Conservation (phyloP, 2,329 filamentous ascomycete genomes). For the Fusarium transvaalense region DNA sequence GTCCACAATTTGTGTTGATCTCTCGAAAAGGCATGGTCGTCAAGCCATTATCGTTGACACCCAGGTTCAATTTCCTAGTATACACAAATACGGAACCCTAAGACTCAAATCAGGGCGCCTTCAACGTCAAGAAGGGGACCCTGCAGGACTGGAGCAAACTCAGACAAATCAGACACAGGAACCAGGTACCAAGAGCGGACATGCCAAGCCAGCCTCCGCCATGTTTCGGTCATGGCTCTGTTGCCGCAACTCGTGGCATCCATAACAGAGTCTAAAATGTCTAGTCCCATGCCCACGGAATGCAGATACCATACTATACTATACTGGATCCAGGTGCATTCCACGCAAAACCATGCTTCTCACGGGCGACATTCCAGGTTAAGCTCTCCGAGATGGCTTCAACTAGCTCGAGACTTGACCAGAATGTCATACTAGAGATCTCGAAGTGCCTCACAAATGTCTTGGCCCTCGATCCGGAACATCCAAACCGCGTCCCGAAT, state of each 20-base stretch:
- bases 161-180: conserved; percentile 35
- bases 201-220: neutral
- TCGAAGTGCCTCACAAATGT: conserved; percentile 23
- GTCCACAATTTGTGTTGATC: neutral
- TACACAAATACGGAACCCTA: conserved; percentile 18
- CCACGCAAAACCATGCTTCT: conserved; percentile 24
- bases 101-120: neutral
- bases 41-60: conserved; percentile 2
- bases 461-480: conserved; percentile 33
- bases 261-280: conserved; percentile 4
- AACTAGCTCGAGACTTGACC: conserved; percentile 28
- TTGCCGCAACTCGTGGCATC: conserved; percentile 26
- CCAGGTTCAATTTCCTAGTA: neutral
- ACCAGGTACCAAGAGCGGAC: conserved; percentile 32
- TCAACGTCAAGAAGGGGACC: conserved; percentile 18
- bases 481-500: neutral
- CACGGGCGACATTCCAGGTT: conserved; percentile 37
- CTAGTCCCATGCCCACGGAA: conserved; percentile 30
- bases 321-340: conserved; percentile 36
- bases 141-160: neutral
- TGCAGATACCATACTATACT: conserved; percentile 25
- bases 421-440: conserved; percentile 30
- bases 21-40: neutral
- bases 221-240: conserved; percentile 15
- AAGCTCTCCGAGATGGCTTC: conserved; percentile 34